Conservation (phyloP, 345 rosid species). For the Turnera subulata region DNA sequence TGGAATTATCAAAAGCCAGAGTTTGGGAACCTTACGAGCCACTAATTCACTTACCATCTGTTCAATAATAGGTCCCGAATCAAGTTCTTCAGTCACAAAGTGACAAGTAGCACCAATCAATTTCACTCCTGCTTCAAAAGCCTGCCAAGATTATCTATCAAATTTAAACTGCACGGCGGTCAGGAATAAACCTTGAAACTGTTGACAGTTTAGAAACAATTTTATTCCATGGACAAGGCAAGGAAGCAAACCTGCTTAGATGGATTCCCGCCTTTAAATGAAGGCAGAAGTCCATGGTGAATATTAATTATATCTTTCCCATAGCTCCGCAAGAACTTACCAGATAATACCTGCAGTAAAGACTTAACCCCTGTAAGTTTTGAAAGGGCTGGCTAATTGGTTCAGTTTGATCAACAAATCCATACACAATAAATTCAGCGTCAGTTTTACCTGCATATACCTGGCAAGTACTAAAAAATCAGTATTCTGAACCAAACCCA, state of each 20-base stretch:
- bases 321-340: slow-evolving; percentile 59
- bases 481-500: slow-evolving; percentile 74
- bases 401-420: slow-evolving; percentile 1
- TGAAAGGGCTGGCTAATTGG: slow-evolving; percentile 2
- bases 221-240: slow-evolving; percentile 13
- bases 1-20: neutral
- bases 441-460: slow-evolving; percentile 89
- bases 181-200: slow-evolving; percentile 5
- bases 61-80: slow-evolving; percentile 92
- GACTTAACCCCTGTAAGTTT: slow-evolving; percentile 1
- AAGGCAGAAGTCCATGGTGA: slow-evolving; percentile 97
- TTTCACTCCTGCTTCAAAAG: slow-evolving; percentile 96
- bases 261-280: slow-evolving; percentile 87
- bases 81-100: slow-evolving; percentile 94
- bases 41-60: slow-evolving; percentile 60
- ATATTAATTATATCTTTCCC: slow-evolving; percentile 93
- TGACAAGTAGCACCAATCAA: slow-evolving; percentile 94
- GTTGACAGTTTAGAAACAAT: neutral
- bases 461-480: slow-evolving; percentile 94
- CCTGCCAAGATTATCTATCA: slow-evolving; percentile 55
- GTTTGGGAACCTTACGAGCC: neutral
- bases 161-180: slow-evolving; percentile 22
- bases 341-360: slow-evolving; percentile 59
- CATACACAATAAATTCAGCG: slow-evolving; percentile 5
- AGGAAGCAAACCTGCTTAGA: slow-evolving; percentile 62